phyloP scores from a whole-genome alignment of 176 grass and related monocot genomes.

The Melocanna baccifera region DNA sequence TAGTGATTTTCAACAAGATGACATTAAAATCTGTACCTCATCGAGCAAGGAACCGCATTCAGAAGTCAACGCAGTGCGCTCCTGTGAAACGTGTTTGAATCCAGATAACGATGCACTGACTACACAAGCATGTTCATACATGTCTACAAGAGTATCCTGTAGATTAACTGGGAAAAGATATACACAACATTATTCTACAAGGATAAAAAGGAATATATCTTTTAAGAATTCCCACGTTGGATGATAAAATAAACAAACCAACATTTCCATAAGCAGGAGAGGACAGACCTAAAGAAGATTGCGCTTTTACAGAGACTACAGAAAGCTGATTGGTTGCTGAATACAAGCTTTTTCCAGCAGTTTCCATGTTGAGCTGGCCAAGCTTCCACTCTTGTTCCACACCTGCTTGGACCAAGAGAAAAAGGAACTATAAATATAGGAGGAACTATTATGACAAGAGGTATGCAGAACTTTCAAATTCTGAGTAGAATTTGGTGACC shows the following conservation, averaged over 20 bases:
- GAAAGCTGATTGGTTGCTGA: constrained; percentile 74
- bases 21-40: constrained; percentile 63
- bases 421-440: constrained; percentile 13
- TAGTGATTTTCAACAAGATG: constrained; percentile 14
- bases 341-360: constrained; percentile 73
- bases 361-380: constrained; percentile 75
- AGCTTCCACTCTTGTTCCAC: constrained; percentile 91
- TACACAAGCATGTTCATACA: constrained; percentile 59
- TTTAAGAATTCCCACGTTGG: constrained; percentile 10
- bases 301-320: constrained; percentile 61
- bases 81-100: constrained; percentile 78
- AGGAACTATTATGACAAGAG: not conserved
- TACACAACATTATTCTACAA: constrained; percentile 28
- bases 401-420: constrained; percentile 49
- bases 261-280: constrained; percentile 9
- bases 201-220: not conserved
- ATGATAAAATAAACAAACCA: constrained; percentile 26
- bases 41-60: constrained; percentile 96
- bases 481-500: not conserved
- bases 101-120: constrained; percentile 65
- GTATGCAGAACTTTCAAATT: constrained; percentile 6
- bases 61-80: constrained; percentile 83
- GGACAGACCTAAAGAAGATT: constrained; percentile 78
- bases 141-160: constrained; percentile 65
- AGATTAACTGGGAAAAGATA: constrained; percentile 74